Conservation (phyloP, 129 eudicot genomes). For the Daucus carota region DNA sequence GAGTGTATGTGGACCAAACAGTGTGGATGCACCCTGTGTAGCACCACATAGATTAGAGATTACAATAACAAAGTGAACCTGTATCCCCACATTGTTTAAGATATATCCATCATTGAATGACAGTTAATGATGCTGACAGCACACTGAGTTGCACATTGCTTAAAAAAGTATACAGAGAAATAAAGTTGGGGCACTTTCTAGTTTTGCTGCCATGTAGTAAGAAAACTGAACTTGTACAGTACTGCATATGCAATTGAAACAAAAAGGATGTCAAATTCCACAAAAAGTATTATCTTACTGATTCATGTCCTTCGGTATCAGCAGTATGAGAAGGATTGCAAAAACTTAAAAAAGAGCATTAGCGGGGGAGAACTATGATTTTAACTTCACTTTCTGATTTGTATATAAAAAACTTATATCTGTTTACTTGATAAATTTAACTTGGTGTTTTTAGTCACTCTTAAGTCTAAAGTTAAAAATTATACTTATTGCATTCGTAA, state of each 20-base stretch:
- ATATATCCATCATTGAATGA: not conserved
- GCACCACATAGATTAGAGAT: slow-evolving; percentile 1
- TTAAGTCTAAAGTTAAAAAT: not conserved
- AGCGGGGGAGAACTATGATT: no score
- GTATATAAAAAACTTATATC: no score
- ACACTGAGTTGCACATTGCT: not conserved
- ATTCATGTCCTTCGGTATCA: not conserved
- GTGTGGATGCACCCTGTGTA: slow-evolving; percentile 89
- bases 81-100: not conserved
- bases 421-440: not conserved
- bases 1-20: slow-evolving; percentile 86
- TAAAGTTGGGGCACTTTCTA: not conserved
- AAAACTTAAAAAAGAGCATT: no score
- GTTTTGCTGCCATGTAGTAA: not conserved
- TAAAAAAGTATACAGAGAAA: not conserved
- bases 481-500: not conserved
- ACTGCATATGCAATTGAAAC: not conserved
- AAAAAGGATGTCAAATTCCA: not conserved
- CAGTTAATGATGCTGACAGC: not conserved
- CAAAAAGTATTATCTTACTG: not conserved
- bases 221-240: not conserved
- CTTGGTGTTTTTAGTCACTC: not conserved
- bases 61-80: not conserved
- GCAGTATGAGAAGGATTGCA: not conserved
- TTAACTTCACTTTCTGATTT: no score